Evolutionary conservation across 2,329 filamentous ascomycete species (phyloP), one percentile per base, ranked within the genome.

Genomic region (Ustulina deusta): DNA sequence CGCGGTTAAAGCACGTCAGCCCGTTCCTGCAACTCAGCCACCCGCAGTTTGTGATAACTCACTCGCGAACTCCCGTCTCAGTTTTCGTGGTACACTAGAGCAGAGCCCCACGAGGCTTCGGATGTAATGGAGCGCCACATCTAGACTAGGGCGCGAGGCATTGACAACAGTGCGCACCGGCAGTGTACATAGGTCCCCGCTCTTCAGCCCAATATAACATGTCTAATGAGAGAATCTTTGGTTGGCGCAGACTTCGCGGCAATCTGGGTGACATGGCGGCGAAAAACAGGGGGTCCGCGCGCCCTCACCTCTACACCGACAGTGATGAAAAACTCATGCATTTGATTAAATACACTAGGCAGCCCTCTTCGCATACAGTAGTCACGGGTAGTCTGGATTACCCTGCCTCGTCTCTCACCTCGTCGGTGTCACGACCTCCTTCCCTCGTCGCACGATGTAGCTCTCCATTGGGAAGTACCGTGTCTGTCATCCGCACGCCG

Each of bases 401-500:
- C 51, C 20, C 80, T 66, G 4, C 42, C 20, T 13, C 9, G 42
- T 44, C 40, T 44, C 40, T 44, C 40, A 15, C 25, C 46, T 17
- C 22, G 10, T 29, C 22, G 29, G 46, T 17, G 25, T 27, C 25
- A 52, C 49, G 49, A 11, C 29, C 29, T 54, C 22, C 49, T 54
- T 20, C n/a, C n/a, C 49, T 54, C 29, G 27, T 54, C 32, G 25
- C 46, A 29, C 46, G 17, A 29, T 22, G 5, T 49, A 54, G 9
- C 49, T 76, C 78, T 20, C 83, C 82, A 66, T 83, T 79, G 1
- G 76, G 71, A 7, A 83, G 69, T 1, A 78, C 62, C 34, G 68
- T 76, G 65, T 84, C 82, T 2, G 79, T 81, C 55, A 76, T 76
- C 60, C 78, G 76, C 17, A 85, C 77, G 17, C 79, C 69, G 20